Conservation (phyloP, 2,329 filamentous ascomycete genomes). For the Bertia moriformis region DNA sequence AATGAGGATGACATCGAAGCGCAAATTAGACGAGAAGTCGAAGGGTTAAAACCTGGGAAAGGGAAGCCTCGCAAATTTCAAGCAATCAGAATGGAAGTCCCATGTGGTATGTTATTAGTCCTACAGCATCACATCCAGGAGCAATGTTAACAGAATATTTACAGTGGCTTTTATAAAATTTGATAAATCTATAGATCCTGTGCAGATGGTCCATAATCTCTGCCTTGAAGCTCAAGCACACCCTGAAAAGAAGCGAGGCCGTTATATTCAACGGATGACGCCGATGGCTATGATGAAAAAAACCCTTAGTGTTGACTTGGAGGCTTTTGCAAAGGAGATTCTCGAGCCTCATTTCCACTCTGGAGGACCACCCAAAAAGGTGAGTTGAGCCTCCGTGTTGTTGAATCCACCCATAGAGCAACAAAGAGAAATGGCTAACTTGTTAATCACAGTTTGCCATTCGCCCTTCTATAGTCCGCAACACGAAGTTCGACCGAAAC, state of each 20-base stretch:
- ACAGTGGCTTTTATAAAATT: conserved; percentile 44
- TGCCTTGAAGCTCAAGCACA: conserved; percentile 37
- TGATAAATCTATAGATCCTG: conserved; percentile 38
- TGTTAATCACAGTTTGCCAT: conserved; percentile 51
- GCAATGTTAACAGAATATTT: background rate
- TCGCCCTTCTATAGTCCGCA: conserved; percentile 42
- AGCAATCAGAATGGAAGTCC: conserved; percentile 35
- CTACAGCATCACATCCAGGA: background rate
- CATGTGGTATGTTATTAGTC: conserved; percentile 7
- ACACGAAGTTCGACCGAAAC: conserved; percentile 39
- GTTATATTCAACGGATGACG: conserved; percentile 44
- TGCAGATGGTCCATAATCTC: conserved; percentile 40
- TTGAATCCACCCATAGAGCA: background rate
- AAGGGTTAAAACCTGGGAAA: conserved; percentile 30
- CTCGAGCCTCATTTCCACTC: conserved; percentile 43
- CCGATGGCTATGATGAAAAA: conserved; percentile 42
- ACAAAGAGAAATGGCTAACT: too few relatives aligned
- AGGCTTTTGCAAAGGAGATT: conserved; percentile 37
- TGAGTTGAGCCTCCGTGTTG: conserved; percentile 12
- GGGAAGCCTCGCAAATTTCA: conserved; percentile 29
- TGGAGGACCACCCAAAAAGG: conserved; percentile 32
- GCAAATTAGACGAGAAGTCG: conserved; percentile 42
- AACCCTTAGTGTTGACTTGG: conserved; percentile 38
- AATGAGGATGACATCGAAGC: conserved; percentile 40
- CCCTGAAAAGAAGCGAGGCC: conserved; percentile 32